Percentiles rank a stretch among this genome's conserved stretches.
phyloP scores from a whole-genome alignment of 495 filamentous ascomycete species.

The Penicillium nucicola region DNA sequence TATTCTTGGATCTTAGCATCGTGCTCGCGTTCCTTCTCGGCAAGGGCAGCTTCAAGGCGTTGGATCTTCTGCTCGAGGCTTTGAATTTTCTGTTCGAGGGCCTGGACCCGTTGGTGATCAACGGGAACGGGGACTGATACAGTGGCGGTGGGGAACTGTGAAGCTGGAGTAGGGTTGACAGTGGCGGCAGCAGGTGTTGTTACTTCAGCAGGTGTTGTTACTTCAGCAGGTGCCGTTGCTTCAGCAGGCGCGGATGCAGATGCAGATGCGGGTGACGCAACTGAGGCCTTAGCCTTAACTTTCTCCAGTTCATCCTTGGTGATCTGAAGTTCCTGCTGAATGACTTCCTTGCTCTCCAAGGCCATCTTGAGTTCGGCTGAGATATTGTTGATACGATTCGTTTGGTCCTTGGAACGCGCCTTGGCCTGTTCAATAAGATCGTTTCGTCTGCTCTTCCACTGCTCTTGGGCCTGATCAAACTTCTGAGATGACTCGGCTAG shows the following conservation, averaged over 20 bases:
- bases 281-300: constrained; percentile 34
- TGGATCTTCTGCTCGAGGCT: constrained; percentile 44
- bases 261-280: neutral
- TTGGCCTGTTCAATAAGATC: constrained; percentile 62
- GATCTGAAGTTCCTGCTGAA: constrained; percentile 45
- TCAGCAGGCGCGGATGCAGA: too few relatives aligned
- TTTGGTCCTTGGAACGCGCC: constrained; percentile 50
- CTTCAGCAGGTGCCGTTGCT: too few relatives aligned
- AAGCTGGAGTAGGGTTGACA: constrained; percentile 39
- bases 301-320: constrained; percentile 42
- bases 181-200: constrained; percentile 11
- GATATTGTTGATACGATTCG: constrained; percentile 48
- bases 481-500: constrained; percentile 51
- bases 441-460: constrained; percentile 43
- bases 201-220: constrained; percentile 12
- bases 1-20: constrained; percentile 62
- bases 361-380: constrained; percentile 42
- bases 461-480: constrained; percentile 48
- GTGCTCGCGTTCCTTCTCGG: constrained; percentile 45
- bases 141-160: constrained; percentile 32
- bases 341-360: constrained; percentile 48
- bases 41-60: constrained; percentile 47
- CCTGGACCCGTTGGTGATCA: constrained; percentile 35
- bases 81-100: constrained; percentile 30
- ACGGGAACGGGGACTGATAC: constrained; percentile 19